Percentiles rank a stretch among this genome's conserved stretches.
Evolutionary conservation across 2,329 filamentous ascomycete species (phyloP).

Genomic region (Ascocoryne sarcoides): DNA sequence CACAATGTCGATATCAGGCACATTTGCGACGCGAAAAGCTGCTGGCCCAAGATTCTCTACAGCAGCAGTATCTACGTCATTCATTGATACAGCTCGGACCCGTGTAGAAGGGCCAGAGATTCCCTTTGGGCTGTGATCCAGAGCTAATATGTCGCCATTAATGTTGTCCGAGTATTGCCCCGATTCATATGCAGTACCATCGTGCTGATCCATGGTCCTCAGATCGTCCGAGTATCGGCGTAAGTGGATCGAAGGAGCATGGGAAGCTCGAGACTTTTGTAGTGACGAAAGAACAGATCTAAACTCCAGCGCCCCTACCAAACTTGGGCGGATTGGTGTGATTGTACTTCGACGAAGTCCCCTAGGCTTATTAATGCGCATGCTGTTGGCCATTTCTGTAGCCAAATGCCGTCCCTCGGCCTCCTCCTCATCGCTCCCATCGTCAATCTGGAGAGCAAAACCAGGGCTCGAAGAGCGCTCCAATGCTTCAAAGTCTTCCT

Average conservation of each 20-base stretch:
- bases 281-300: conserved; percentile 82
- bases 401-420: conserved; percentile 57
- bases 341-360: conserved; percentile 62
- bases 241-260: conserved; percentile 58
- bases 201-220: conserved; percentile 20
- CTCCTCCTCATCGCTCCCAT: conserved; percentile 39
- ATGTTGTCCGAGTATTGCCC: conserved; percentile 25
- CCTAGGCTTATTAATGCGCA: conserved; percentile 71
- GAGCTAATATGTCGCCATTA: conserved; percentile 23
- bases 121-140: not conserved
- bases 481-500: conserved; percentile 26
- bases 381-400: conserved; percentile 83
- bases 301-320: conserved; percentile 91
- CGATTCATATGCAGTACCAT: conserved; percentile 38
- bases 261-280: conserved; percentile 70
- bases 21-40: conserved; percentile 20
- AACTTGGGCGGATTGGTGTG: conserved; percentile 81
- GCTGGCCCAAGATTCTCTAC: conserved; percentile 12
- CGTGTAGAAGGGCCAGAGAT: conserved; percentile 5
- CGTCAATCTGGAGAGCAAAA: conserved; percentile 31
- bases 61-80: conserved; percentile 17
- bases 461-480: conserved; percentile 30
- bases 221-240: conserved; percentile 61
- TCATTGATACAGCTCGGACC: conserved; percentile 26
- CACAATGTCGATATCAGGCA: conserved; percentile 27